Evolutionary conservation across 768 basidiomycete genomes (phyloP), one percentile per base, ranked within the genome.

Genomic region (Lanmaoa rubissima): DNA sequence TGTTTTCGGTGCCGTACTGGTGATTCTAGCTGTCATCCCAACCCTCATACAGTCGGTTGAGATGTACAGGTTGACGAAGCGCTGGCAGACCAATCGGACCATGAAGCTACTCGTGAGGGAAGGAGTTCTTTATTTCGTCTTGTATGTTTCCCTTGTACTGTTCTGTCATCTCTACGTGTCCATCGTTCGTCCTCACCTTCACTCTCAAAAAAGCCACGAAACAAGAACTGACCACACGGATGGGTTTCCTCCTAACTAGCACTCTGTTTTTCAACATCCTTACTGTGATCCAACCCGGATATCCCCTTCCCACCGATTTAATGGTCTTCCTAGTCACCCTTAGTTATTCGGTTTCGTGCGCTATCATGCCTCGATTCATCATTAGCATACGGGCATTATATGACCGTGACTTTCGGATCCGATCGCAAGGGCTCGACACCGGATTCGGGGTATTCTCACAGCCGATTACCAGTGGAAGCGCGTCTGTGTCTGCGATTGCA

Each of bases 351-450:
- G 36, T 47, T 31, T 31, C 47, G 6, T 54, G 40, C 13, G 40
- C 35, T 16, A n/a, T 58, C 5, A 54, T 63, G 28, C 60, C 60
- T 7, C 55, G 63, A 7, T 65, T 65, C 44, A 53, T 65, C 48
- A 53, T 65, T 4, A 42, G 26, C 31, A 40, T 65, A 17, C 58
- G 64, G 19, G 56, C 51, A 8, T 8, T 56, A 35, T 55, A 46
- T 34, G 51, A 57, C 12, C 39, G 31, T 3, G 50, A 51, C 19
- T 1, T 31, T n/a, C 32, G 14, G 17, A n/a, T 24, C 4, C 40
- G 12, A 17, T 40, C 47, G 40, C 54, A 42, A 4, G 52, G 51
- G 3, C 21, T 65, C 13, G 61, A 65, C 24, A 55, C 47, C 7
- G 64, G 61, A 34, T 62, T 63, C 31, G 61, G 58, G 0, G 14